Evolutionary conservation across 352 stramenopile genomes (phyloP).

Genomic region (Pythium guiyangense): DNA sequence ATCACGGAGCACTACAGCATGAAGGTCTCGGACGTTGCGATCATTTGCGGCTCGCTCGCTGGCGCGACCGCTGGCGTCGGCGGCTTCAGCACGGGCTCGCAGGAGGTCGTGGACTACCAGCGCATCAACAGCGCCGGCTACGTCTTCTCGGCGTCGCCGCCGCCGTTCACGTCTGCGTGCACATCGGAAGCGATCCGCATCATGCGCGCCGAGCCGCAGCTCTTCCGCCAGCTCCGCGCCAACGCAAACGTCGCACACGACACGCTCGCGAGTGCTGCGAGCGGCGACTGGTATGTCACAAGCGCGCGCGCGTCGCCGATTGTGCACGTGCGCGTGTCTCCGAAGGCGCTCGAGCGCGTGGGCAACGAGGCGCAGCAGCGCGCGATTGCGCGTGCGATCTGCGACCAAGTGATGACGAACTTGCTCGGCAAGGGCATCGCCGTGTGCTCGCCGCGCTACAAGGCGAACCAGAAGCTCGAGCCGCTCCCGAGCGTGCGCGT

Average conservation of each 20-base stretch:
- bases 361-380: slow-evolving; percentile 45
- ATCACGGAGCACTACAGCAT: slow-evolving; percentile 84
- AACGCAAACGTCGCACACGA: slow-evolving; percentile 61
- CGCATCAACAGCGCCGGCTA: slow-evolving; percentile 97
- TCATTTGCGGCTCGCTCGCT: slow-evolving; percentile 93
- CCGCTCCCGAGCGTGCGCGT: slow-evolving; percentile 70
- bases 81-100: slow-evolving; percentile 94
- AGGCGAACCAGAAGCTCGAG: slow-evolving; percentile 53
- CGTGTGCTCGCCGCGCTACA: slow-evolving; percentile 73
- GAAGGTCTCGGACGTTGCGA: slow-evolving; percentile 85
- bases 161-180: slow-evolving; percentile 93
- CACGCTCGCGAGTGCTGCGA: slow-evolving; percentile 29
- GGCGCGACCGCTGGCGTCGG: slow-evolving; percentile 93
- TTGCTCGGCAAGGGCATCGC: slow-evolving; percentile 57
- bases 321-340: slow-evolving; percentile 56
- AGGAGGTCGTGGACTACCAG: slow-evolving; percentile 98
- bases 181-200: slow-evolving; percentile 84
- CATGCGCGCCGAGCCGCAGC: slow-evolving; percentile 71
- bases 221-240: slow-evolving; percentile 63
- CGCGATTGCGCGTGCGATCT: slow-evolving; percentile 47
- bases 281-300: slow-evolving; percentile 46
- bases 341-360: slow-evolving; percentile 31
- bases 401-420: slow-evolving; percentile 59
- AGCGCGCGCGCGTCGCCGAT: slow-evolving; percentile 66
- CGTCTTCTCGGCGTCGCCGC: slow-evolving; percentile 97